These are phyloP conservation scores for Tolypocladium ophioglossoides DNA, from an alignment of 2,329 filamentous ascomycete genomes.

Conservation along the genomic window DNA sequence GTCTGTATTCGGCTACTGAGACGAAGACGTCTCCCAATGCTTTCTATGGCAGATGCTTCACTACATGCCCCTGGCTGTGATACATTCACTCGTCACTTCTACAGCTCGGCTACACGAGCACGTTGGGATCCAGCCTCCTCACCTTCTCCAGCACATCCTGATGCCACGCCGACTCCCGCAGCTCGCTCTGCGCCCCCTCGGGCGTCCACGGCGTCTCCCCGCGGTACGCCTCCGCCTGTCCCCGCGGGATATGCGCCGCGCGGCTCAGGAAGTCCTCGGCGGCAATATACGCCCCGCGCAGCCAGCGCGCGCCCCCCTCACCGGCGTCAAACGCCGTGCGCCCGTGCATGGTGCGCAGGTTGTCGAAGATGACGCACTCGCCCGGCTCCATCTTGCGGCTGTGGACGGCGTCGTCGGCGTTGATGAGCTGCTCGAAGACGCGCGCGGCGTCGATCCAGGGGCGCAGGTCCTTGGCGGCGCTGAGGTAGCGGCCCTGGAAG, in stretches of 20 bases:
- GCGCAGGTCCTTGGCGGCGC: conserved; percentile 10
- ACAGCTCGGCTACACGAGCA: neutral
- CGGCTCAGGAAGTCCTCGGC: conserved; percentile 31
- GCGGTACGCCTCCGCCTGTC: conserved; percentile 13
- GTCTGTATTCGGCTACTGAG: neutral
- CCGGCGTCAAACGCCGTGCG: conserved; percentile 59
- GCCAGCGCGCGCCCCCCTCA: conserved; percentile 58
- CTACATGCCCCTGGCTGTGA: neutral
- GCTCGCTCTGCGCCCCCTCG: conserved; percentile 10
- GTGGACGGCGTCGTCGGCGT: conserved; percentile 47
- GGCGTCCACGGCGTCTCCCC: conserved; percentile 13
- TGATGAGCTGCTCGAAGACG: conserved; percentile 48
- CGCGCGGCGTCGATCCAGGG: conserved; percentile 38
- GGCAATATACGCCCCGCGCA: conserved; percentile 78
- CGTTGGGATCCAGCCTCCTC: conserved; percentile 8
- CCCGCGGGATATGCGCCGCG: conserved; percentile 18
- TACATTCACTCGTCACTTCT: neutral
- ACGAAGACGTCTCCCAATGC: no score
- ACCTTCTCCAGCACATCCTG: conserved; percentile 13
- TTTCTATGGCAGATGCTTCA: neutral
- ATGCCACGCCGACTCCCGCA: conserved; percentile 17
- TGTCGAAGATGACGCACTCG: conserved; percentile 91
- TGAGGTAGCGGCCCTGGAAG: conserved; percentile 53
- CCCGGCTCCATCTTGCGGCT: conserved; percentile 67
- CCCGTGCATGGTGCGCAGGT: conserved; percentile 75